Evolutionary conservation across 2,329 filamentous ascomycete genomes (phyloP), one percentile per base, ranked within the genome.

Genomic region (Pleoardoris graminearum): DNA sequence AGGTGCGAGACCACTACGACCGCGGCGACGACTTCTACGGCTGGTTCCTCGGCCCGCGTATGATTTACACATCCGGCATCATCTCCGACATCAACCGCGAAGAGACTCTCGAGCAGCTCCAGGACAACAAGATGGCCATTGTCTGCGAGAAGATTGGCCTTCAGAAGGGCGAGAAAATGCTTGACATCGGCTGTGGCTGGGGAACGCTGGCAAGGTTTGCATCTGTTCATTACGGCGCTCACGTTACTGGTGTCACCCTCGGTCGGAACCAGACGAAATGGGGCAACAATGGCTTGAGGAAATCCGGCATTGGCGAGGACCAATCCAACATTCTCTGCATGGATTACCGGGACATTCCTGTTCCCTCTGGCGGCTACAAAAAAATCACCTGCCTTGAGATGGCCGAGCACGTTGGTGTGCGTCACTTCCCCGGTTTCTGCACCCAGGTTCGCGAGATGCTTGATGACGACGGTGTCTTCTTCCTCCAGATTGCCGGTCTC

Each of bases 381-480:
- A 96, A 96, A 80, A 97, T 97, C 70, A 96, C 92, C 65, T 96
- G 91, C 76, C 85, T 97, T 50, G 94, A 99, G 77, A 97, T 97
- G 94, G 92, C 91, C 49, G 94, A 97, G 81, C 94, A 99, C 79
- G 94, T 97, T 65, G 94, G 94, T 79, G 89, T 97, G 55, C 89
- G 91, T 61, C 89, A 96, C 77, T 88, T 97, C 70, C 79, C 80
- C 53, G 77, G 79, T 58, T 97, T 99, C 81, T 79, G 92, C 66
- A 85, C 81, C 66, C 93, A 97, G 79, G 89, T 95, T 51, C 84
- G 95, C 75, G 87, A 96, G 70, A 97, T 97, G 91, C 86, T 97
- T 49, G 90, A 97, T 57, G 94, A 97, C 62, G 91, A 97, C 62
- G 94, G 94, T 74, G 85, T 91, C 61, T 96, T 97, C 81, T 97